phyloP scores from a whole-genome alignment of 2,329 filamentous ascomycete species.

The Juglanconis oblonga region DNA sequence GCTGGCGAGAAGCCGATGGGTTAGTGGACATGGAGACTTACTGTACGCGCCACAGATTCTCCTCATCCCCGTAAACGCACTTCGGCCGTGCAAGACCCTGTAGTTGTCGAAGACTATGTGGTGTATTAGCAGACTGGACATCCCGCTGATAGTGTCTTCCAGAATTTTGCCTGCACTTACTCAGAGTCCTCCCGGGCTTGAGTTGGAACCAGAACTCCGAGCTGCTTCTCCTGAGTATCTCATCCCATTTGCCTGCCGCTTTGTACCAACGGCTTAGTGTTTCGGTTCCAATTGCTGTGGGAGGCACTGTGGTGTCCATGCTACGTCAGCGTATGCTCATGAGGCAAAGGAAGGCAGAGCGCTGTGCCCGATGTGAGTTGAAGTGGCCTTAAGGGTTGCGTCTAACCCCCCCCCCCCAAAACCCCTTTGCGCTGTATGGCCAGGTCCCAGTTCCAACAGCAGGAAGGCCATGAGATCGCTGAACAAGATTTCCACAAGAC shows the following conservation, averaged over 20 bases:
- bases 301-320: conserved; percentile 42
- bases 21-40: conserved; percentile 43
- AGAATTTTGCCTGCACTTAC: conserved; percentile 39
- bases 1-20: not conserved
- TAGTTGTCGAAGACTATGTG: conserved; percentile 87
- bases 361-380: too few relatives aligned
- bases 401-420: too few relatives aligned
- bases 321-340: not conserved
- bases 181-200: conserved; percentile 71
- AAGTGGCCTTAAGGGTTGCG: too few relatives aligned
- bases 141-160: not conserved
- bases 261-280: conserved; percentile 62
- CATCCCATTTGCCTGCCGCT: conserved; percentile 72
- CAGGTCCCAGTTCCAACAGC: not conserved
- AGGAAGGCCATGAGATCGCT: not conserved
- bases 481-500: not conserved
- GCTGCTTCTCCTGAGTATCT: conserved; percentile 61
- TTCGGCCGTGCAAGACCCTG: conserved; percentile 85
- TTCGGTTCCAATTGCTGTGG: conserved; percentile 28
- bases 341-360: too few relatives aligned
- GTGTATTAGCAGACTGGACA: conserved; percentile 4
- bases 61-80: conserved; percentile 76
- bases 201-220: conserved; percentile 81
- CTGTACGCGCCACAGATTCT: conserved; percentile 90
- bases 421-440: not conserved